phyloP scores from a whole-genome alignment of 1,284 basidiomycete species.

The Ustilago bromivora region DNA sequence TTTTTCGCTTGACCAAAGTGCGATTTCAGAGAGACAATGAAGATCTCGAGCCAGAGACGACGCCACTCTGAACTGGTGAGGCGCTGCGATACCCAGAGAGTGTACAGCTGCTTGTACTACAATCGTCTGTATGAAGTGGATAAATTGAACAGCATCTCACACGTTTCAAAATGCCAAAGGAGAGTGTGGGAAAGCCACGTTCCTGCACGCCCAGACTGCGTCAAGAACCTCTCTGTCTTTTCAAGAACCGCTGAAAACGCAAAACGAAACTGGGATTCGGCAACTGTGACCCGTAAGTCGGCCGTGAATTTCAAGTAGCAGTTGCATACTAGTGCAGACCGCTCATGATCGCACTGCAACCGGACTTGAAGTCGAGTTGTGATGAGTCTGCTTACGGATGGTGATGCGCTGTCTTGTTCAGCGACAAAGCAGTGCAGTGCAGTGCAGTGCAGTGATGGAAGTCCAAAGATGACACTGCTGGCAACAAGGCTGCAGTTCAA shows the following conservation, averaged over 20 bases:
- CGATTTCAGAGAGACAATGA: conserved; percentile 14
- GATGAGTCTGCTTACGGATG: no score
- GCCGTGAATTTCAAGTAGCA: neutral
- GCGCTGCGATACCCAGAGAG: neutral
- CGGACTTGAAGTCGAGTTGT: neutral
- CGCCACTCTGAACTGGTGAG: conserved; percentile 2
- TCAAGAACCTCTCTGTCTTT: neutral
- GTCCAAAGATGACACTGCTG: neutral
- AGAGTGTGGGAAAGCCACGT: conserved; percentile 10
- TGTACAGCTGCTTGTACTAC: neutral
- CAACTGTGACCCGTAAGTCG: neutral
- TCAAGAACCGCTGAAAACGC: conserved; percentile 6
- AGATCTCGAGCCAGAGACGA: conserved; percentile 8
- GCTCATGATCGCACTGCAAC: conserved; percentile 12
- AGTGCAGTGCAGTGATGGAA: neutral
- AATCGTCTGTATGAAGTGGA: conserved; percentile 2
- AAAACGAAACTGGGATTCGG: neutral
- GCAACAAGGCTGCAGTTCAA: neutral
- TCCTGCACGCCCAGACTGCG: neutral
- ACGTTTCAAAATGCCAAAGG: neutral
- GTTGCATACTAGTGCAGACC: neutral
- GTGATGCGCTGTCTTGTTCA: neutral
- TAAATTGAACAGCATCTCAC: conserved; percentile 8
- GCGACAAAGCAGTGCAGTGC: neutral
- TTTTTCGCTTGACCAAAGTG: conserved; percentile 11